A percentile compares a stretch with the other conserved stretches of the same genome.
Conservation (phyloP, 2,329 filamentous ascomycete genomes). For the Stachybotrys chartarum region DNA sequence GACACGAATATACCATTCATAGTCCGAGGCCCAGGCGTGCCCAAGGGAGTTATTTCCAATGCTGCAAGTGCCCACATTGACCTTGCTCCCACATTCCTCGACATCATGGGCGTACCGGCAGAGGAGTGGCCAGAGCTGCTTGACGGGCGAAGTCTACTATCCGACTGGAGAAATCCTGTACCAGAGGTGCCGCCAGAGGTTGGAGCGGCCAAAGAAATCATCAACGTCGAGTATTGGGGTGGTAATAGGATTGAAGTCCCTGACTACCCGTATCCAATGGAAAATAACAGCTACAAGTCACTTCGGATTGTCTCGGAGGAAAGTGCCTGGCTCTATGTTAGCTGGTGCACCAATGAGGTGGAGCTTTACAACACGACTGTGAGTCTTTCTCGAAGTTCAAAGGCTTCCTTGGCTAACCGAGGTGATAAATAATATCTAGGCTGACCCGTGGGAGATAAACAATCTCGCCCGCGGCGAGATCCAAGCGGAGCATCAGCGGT, state of each 20-base stretch:
- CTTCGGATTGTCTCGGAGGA: conserved; percentile 15
- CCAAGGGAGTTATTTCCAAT: conserved; percentile 25
- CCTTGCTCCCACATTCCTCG: conserved; percentile 46
- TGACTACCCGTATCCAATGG: not conserved
- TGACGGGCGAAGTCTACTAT: conserved; percentile 11
- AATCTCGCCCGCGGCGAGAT: conserved; percentile 6
- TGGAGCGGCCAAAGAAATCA: conserved; percentile 16
- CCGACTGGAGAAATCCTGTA: conserved; percentile 5
- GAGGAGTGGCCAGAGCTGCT: conserved; percentile 15
- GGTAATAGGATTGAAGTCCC: conserved; percentile 15
- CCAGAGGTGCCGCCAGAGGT: conserved; percentile 6
- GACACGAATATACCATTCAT: conserved; percentile 45
- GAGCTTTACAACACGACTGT: conserved; percentile 21
- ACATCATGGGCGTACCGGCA: conserved; percentile 20
- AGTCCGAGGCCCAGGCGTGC: conserved; percentile 40
- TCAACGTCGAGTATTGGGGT: conserved; percentile 47
- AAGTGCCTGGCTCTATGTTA: conserved; percentile 14
- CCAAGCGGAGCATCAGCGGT: conserved; percentile 5
- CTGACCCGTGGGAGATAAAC: conserved; percentile 16
- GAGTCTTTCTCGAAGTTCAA: not conserved
- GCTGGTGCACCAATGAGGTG: conserved; percentile 21
- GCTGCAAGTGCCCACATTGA: conserved; percentile 45
- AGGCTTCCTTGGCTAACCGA: not conserved
- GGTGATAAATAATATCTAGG: not conserved
- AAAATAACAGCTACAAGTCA: conserved; percentile 19